phyloP scores from a whole-genome alignment of 306 rosid genomes.

The Geum urbanum region DNA sequence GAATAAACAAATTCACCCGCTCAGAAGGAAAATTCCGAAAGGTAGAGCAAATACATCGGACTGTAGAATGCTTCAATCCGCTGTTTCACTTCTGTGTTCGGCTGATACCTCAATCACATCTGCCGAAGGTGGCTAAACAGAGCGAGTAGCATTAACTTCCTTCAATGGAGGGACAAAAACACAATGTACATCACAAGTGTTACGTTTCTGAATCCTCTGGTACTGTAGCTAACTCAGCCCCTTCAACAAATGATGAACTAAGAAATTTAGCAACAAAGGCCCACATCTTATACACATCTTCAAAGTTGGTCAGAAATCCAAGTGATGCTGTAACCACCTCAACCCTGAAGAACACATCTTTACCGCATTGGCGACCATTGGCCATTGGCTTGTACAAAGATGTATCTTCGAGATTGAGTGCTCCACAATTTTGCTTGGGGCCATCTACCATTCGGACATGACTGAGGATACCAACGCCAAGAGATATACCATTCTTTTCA shows the following conservation, averaged over 20 bases:
- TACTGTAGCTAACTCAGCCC: constrained; percentile 23
- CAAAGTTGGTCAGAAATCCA: constrained; percentile 85
- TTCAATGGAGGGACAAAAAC: constrained; percentile 8
- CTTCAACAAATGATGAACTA: constrained; percentile 48
- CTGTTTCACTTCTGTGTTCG: constrained; percentile 4
- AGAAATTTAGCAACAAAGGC: constrained; percentile 94
- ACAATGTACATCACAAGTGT: constrained; percentile 10
- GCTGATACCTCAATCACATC: neutral
- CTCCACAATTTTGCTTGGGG: constrained; percentile 50
- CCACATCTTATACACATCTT: constrained; percentile 94
- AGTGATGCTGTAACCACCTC: constrained; percentile 95
- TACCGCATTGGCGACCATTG: constrained; percentile 54
- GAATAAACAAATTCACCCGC: constrained; percentile 50
- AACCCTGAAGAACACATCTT: constrained; percentile 62
- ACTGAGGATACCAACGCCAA: constrained; percentile 85
- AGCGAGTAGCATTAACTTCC: neutral
- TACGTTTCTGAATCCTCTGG: constrained; percentile 36
- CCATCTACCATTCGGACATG: constrained; percentile 62
- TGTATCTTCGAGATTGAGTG: constrained; percentile 51
- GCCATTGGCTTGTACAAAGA: constrained; percentile 82
- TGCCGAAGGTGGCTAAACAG: neutral
- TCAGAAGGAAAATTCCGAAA: neutral
- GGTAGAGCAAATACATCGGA: constrained; percentile 2
- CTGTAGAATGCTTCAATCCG: neutral
- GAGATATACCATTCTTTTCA: constrained; percentile 74